A percentile compares a stretch with the other conserved stretches of the same genome.
Conservation (phyloP, 78 protist species). For the Guillardia theta region DNA sequence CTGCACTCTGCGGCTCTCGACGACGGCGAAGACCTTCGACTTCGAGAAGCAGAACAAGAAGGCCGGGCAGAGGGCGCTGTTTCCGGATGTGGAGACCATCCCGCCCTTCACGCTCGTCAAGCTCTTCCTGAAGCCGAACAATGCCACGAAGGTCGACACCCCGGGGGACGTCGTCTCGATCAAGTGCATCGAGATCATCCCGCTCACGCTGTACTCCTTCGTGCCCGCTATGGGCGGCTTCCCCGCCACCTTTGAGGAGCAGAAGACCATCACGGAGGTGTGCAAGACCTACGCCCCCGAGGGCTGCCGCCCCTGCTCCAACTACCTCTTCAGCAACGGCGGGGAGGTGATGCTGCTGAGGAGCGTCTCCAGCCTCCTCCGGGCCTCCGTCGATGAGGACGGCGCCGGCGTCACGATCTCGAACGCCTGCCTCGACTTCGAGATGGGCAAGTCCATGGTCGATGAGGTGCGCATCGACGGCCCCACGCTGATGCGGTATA, state of each 20-base stretch:
- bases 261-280: no score
- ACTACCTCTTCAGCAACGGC: background rate
- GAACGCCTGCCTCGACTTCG: background rate
- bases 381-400: background rate
- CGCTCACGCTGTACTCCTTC: no score
- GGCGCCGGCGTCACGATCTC: background rate
- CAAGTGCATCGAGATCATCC: background rate
- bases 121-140: background rate
- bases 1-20: no score
- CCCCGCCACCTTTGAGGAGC: no score
- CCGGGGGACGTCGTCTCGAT: background rate
- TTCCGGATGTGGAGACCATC: background rate
- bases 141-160: background rate
- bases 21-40: background rate
- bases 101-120: background rate
- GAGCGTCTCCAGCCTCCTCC: no score
- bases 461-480: background rate
- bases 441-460: background rate
- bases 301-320: no score
- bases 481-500: background rate
- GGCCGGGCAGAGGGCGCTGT: background rate
- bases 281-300: no score
- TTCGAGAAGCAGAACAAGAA: background rate
- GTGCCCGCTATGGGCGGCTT: no score
- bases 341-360: no score